Evolutionary conservation across 2,329 filamentous ascomycete genomes (phyloP), one percentile per base, ranked within the genome.

Genomic region (Aspergillus versicolor): DNA sequence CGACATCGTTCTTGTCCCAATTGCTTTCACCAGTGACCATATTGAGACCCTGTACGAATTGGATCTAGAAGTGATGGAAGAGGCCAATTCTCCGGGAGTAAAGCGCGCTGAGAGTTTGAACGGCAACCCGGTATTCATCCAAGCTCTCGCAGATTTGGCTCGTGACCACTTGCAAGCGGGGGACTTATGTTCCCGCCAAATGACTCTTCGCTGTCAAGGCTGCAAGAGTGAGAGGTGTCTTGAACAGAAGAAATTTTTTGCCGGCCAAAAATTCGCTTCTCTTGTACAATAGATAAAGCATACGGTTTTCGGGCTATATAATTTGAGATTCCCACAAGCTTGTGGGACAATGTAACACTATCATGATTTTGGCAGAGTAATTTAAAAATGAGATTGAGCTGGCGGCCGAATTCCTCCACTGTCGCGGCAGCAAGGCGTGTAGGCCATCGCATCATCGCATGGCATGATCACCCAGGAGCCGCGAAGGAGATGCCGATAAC

Each of bases 11-110:
- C 81, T 99, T 6, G 91, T 99, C 55, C 94, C 94, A 0, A 95
- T 99, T 63, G 94, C 94, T 5, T 99, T 99, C 73, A 99, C 94
- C 0, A 96, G 91, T n/a, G 94, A 99, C 69, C 94, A 99, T 72
- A 99, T 99, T 65, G 94, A 99, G 78, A 99, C 94, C 0, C 81
- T 99, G 1, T 97, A 88, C 72, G 94, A 99, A 75, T 80, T 99
- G 52, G 94, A 99, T 73, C 82, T 91, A 67, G 94, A 99, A 76
- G 91, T 99, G 40, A 97, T 99, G 69, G 89, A 91, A 57, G 92
- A 96, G 62, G 77, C 77, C 38, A 74, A 91, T 84, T 85, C 90
- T 67, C 77, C 84, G 0, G 91, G 92, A 32, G 87, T 99, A 61
- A 96, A 95, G 81, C 85, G 94, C 56, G 91, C 89, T 1, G 94